These are phyloP conservation scores for Diaporthe velutina DNA, from an alignment of 2,329 filamentous ascomycete species.

Conservation along the genomic window DNA sequence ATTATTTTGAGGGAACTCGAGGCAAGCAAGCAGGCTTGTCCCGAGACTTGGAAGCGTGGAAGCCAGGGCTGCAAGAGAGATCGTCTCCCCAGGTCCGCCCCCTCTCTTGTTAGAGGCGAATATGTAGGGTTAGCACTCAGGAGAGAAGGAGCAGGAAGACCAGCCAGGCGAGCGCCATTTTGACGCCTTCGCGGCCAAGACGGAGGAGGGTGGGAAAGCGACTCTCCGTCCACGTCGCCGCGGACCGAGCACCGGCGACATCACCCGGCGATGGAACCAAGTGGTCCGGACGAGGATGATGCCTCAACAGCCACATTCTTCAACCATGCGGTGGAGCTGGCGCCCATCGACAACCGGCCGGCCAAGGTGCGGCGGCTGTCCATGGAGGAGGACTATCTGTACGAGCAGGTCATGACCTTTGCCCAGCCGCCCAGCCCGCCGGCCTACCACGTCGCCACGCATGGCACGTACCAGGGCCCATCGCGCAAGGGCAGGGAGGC, in stretches of 20 bases:
- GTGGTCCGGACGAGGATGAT: slow-evolving; percentile 33
- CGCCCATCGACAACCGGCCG: slow-evolving; percentile 40
- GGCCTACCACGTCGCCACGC: slow-evolving; percentile 47
- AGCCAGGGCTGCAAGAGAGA: background rate
- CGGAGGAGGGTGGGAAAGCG: slow-evolving; percentile 20
- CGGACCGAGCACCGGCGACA: slow-evolving; percentile 7
- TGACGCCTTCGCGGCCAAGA: slow-evolving; percentile 10
- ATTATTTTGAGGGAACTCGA: background rate
- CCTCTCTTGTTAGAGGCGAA: slow-evolving; percentile 27
- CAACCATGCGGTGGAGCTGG: slow-evolving; percentile 39
- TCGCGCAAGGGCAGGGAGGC: slow-evolving; percentile 38
- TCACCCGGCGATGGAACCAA: slow-evolving; percentile 33
- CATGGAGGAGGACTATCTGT: slow-evolving; percentile 68
- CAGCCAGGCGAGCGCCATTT: slow-evolving; percentile 21
- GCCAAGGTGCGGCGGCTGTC: slow-evolving; percentile 57
- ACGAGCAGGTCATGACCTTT: slow-evolving; percentile 64
- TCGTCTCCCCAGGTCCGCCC: background rate
- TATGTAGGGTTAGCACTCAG: slow-evolving; percentile 33
- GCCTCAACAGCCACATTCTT: slow-evolving; percentile 37
- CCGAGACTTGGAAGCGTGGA: background rate
- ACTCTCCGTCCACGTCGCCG: background rate
- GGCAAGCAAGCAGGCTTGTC: background rate
- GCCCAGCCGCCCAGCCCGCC: slow-evolving; percentile 60
- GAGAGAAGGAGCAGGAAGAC: slow-evolving; percentile 27
- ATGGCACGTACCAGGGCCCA: slow-evolving; percentile 53